These are phyloP conservation scores for Boletellus emodensis DNA, from an alignment of 768 basidiomycete genomes.

Conservation along the genomic window DNA sequence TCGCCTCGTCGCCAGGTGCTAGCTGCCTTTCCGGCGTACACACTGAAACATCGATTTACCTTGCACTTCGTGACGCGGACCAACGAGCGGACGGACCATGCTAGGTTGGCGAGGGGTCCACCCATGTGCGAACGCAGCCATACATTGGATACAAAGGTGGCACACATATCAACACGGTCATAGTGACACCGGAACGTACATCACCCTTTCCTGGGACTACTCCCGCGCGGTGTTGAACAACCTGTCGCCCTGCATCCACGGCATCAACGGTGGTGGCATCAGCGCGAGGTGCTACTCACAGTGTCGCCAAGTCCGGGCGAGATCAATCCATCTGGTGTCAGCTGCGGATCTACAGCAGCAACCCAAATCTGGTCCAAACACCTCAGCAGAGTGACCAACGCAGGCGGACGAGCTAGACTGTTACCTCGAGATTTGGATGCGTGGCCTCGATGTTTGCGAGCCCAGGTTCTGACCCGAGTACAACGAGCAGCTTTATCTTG, in stretches of 20 bases:
- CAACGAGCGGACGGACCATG: not conserved
- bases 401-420: not conserved
- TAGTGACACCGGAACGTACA: too few relatives aligned
- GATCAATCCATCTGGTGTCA: slow-evolving; percentile 77
- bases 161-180: too few relatives aligned
- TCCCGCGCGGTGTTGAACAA: slow-evolving; percentile 68
- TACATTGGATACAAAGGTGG: too few relatives aligned
- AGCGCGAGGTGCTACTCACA: slow-evolving; percentile 41
- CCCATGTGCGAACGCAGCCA: too few relatives aligned
- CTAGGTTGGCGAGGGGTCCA: too few relatives aligned
- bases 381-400: not conserved
- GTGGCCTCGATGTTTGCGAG: slow-evolving; percentile 57
- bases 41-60: too few relatives aligned
- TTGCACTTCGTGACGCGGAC: not conserved
- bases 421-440: slow-evolving; percentile 80
- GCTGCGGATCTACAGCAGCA: slow-evolving; percentile 68
- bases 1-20: too few relatives aligned
- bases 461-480: slow-evolving; percentile 77
- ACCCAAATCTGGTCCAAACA: slow-evolving; percentile 68
- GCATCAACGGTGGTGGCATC: not conserved
- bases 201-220: slow-evolving; percentile 13
- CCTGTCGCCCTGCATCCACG: slow-evolving; percentile 65
- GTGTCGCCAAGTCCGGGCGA: slow-evolving; percentile 90
- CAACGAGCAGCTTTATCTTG: slow-evolving; percentile 76
- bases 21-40: too few relatives aligned